Base-by-base conservation (phyloP, 331 rosid genomes). In the Malus hybrid region DNA sequence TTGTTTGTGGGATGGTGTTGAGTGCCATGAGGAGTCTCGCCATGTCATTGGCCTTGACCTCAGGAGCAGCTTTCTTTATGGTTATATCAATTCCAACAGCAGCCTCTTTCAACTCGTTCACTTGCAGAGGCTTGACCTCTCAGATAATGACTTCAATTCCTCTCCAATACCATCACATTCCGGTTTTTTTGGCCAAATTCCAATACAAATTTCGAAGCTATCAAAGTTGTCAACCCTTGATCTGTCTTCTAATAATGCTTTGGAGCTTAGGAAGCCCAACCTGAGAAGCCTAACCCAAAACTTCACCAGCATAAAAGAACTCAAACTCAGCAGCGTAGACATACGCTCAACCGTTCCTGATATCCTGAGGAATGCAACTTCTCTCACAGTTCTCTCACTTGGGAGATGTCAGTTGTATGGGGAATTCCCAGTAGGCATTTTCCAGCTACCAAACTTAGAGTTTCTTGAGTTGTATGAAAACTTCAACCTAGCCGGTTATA, bases 101-200 rank as follows among this genome's bases (percentile, higher is more conserved):
- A 52, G 9, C n/a, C 77, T 78, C 33, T 71, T 78, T 60, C 32
- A 6, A 1, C 76, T 82, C 4, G 79, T 77, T 73, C 73, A 77
- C 42, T 22, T 77, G 10, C 72, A 60, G 39, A 77, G 12, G 5
- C 82, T 78, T 29, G 54, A 69, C 65, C 85, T 82, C 34, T 42
- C 82, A 1, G 52, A 28, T 48, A 82, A 72, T 44, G 7, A 82
- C 33, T 77, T 82, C 44, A 77, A 62, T 14, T 81, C 4, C 82
- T 81, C 85, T 4, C 2, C 22, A 29, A 69, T 80, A 12, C 76
- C 76, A 9, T 4, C 66, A 15, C 19, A 1, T 0, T 64, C 78
- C 3, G 0, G 0, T 0, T 73, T 79, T 59, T 67, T 7, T 1
- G 71, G 79, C 29, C 69, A 74, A 18, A 67, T 28, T 75, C 79